These are phyloP conservation scores for Metschnikowia colocasiae DNA, from an alignment of 805 yeast species.

Conservation along the genomic window DNA sequence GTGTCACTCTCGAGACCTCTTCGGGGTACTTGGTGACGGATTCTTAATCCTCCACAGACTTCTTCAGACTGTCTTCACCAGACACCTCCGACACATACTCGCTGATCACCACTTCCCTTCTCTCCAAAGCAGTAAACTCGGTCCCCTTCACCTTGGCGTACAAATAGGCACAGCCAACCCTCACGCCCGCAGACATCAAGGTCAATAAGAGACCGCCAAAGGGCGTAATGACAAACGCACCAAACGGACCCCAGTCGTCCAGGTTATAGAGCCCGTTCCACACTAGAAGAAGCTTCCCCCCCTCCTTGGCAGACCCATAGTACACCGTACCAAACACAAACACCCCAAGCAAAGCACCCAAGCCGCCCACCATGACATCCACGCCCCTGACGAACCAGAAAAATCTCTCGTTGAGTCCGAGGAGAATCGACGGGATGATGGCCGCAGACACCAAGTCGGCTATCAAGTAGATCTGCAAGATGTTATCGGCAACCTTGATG, in stretches of 20 bases:
- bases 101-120: conserved; percentile 20
- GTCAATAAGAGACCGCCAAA: conserved; percentile 69
- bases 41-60: not conserved
- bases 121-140: conserved; percentile 46
- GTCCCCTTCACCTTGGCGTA: conserved; percentile 33
- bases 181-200: conserved; percentile 44
- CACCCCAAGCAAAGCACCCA: conserved; percentile 76
- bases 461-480: conserved; percentile 81
- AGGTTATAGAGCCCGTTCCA: conserved; percentile 75
- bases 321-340: conserved; percentile 83
- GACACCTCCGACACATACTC: conserved; percentile 18
- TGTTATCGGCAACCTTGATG: conserved; percentile 72
- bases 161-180: conserved; percentile 37
- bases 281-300: conserved; percentile 70
- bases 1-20: too few species aligned
- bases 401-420: conserved; percentile 61
- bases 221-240: conserved; percentile 91
- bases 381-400: conserved; percentile 72
- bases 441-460: conserved; percentile 88
- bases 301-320: conserved; percentile 67
- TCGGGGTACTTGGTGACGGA: too few species aligned
- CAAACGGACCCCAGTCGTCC: conserved; percentile 91
- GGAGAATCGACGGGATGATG: conserved; percentile 75
- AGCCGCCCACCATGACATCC: conserved; percentile 79
- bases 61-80: conserved; percentile 16